Conservation (phyloP, 2,329 filamentous ascomycete species). For the Peltaster fructicola region DNA sequence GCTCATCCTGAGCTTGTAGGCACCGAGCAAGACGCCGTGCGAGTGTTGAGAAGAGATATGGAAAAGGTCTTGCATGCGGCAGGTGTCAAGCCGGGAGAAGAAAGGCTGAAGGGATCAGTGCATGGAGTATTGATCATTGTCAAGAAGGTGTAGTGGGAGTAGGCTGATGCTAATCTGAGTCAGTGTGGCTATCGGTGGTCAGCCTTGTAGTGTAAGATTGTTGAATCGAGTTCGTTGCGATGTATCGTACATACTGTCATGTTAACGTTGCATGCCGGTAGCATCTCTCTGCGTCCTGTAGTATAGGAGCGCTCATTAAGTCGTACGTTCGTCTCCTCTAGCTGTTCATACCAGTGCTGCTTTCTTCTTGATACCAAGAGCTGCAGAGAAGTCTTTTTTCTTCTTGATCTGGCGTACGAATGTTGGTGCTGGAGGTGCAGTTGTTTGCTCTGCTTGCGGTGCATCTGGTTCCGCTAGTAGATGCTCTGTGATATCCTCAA, state of each 20-base stretch:
- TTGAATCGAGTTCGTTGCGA: no score
- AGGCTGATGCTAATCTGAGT: not conserved
- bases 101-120: slow-evolving; percentile 1
- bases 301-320: no score
- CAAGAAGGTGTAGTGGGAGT: slow-evolving; percentile 1
- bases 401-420: slow-evolving; percentile 67
- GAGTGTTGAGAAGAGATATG: not conserved
- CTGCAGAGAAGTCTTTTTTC: slow-evolving; percentile 63
- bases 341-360: no score
- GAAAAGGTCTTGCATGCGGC: not conserved
- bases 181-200: no score
- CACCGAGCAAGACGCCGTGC: slow-evolving; percentile 23
- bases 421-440: slow-evolving; percentile 38
- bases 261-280: no score
- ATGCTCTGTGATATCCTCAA: no score
- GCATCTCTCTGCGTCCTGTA: no score
- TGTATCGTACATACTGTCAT: no score
- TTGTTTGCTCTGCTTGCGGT: slow-evolving; percentile 14
- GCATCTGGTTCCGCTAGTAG: slow-evolving; percentile 2
- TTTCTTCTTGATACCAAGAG: slow-evolving; percentile 80
- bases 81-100: slow-evolving; percentile 1
- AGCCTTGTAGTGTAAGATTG: no score
- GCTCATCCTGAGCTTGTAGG: slow-evolving; percentile 25
- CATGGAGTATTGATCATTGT: slow-evolving; percentile 2
- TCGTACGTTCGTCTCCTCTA: no score